Percentiles rank a stretch among this genome's conserved stretches.
Conservation (phyloP, 1,284 basidiomycete genomes). For the Neonothopanus nambi region DNA sequence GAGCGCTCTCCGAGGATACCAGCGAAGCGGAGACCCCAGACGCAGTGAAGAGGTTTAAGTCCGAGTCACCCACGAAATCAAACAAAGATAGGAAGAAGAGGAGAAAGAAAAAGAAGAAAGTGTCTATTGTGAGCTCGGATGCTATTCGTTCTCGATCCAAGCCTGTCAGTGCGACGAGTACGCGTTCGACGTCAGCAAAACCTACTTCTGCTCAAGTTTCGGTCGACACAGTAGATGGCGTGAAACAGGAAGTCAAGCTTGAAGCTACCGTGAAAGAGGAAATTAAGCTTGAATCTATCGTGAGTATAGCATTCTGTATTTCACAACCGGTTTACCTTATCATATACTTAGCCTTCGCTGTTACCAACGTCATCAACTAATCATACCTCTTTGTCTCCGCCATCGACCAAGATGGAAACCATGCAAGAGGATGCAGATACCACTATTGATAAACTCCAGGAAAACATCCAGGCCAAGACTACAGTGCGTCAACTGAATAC, state of each 20-base stretch:
- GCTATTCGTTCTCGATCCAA: slow-evolving; percentile 13
- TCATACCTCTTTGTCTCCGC: background rate
- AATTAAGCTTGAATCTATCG: slow-evolving; percentile 2
- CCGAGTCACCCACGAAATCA: slow-evolving; percentile 21
- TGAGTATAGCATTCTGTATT: slow-evolving; percentile 12
- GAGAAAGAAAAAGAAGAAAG: slow-evolving; percentile 41
- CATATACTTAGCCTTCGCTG: background rate
- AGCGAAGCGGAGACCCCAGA: slow-evolving; percentile 28
- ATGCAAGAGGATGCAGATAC: background rate
- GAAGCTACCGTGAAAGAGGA: too few species aligned
- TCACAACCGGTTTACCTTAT: slow-evolving; percentile 12
- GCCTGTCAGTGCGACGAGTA: slow-evolving; percentile 19
- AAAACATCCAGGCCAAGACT: slow-evolving; percentile 32
- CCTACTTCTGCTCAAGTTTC: background rate
- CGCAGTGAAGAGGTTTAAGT: slow-evolving; percentile 23
- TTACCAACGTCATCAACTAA: background rate
- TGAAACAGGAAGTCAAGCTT: too few species aligned
- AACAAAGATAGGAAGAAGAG: slow-evolving; percentile 41
- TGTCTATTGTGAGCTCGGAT: slow-evolving; percentile 29
- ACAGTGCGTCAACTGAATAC: slow-evolving; percentile 29
- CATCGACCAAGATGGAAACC: too few species aligned
- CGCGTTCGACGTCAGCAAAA: background rate
- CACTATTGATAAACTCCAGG: slow-evolving; percentile 37
- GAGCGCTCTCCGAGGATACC: slow-evolving; percentile 19
- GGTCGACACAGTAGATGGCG: too few species aligned